A percentile compares a stretch with the other conserved stretches of the same genome.
Conservation (phyloP, 495 filamentous ascomycete genomes). For the Pyrenula massariospora region DNA sequence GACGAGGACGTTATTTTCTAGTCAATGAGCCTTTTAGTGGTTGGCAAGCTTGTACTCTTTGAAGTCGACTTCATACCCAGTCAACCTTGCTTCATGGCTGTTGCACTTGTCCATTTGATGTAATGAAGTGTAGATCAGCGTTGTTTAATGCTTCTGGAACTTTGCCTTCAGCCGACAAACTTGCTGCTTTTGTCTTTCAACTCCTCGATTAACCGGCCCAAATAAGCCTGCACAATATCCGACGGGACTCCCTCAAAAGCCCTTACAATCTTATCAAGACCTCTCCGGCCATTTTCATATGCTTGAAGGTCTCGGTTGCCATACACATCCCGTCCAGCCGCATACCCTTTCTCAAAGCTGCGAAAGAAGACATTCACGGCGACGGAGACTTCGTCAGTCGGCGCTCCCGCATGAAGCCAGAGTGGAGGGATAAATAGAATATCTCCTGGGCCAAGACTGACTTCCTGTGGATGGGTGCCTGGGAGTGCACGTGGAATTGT, state of each 20-base stretch:
- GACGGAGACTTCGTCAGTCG: constrained; percentile 50
- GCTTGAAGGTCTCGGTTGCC: constrained; percentile 76
- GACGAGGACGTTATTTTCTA: constrained; percentile 96
- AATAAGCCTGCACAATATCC: constrained; percentile 62
- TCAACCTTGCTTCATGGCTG: no score
- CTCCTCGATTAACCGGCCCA: constrained; percentile 63
- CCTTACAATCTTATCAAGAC: constrained; percentile 54
- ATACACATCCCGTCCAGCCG: constrained; percentile 71
- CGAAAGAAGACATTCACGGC: constrained; percentile 82
- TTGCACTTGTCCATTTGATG: no score
- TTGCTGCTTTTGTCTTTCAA: constrained; percentile 24
- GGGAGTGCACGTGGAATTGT: constrained; percentile 27
- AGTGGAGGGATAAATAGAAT: constrained; percentile 70
- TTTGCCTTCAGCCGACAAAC: no score
- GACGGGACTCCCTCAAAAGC: constrained; percentile 54
- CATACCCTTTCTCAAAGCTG: constrained; percentile 56
- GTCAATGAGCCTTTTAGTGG: constrained; percentile 1
- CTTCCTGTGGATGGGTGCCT: constrained; percentile 54
- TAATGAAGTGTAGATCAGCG: no score
- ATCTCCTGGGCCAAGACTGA: constrained; percentile 54
- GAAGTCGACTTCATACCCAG: no score
- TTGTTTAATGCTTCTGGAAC: no score
- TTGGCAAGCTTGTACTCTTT: not conserved
- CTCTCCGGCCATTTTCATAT: constrained; percentile 69
- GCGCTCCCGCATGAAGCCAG: constrained; percentile 65